A percentile compares a stretch with the other conserved stretches of the same genome.
Evolutionary conservation across 768 basidiomycete species (phyloP).

Genomic region (Mrakia gelida): DNA sequence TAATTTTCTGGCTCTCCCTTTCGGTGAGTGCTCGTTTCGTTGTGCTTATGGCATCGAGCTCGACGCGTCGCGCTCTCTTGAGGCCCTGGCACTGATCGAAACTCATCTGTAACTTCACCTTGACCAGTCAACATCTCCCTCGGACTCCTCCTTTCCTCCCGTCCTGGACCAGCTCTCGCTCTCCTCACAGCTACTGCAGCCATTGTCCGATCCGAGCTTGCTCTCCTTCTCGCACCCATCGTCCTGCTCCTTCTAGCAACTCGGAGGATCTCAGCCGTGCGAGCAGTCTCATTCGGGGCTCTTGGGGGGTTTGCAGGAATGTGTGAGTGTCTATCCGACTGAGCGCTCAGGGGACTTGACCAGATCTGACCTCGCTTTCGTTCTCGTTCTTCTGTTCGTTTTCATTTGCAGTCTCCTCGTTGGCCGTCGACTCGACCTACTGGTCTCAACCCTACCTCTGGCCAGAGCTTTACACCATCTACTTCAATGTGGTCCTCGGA

Average conservation of each 20-base stretch:
- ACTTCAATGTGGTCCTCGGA: slow-evolving; percentile 82
- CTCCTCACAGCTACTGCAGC: slow-evolving; percentile 64
- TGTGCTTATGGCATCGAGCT: slow-evolving; percentile 20
- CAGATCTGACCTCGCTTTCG: background rate
- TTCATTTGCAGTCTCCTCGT: slow-evolving; percentile 53
- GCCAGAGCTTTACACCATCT: slow-evolving; percentile 76
- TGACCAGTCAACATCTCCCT: slow-evolving; percentile 54
- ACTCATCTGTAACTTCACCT: background rate
- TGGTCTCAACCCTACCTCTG: slow-evolving; percentile 65
- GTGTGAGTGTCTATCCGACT: slow-evolving; percentile 39
- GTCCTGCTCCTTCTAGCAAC: slow-evolving; percentile 49
- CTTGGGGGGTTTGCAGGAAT: slow-evolving; percentile 33
- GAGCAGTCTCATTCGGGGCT: slow-evolving; percentile 15
- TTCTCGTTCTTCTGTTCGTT: background rate
- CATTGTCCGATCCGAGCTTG: slow-evolving; percentile 75
- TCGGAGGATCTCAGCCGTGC: slow-evolving; percentile 47
- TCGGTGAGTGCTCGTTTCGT: slow-evolving; percentile 54
- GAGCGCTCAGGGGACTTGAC: too few species aligned
- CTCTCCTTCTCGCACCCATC: slow-evolving; percentile 54
- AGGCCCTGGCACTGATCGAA: too few species aligned
- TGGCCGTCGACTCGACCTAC: slow-evolving; percentile 75
- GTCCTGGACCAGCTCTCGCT: slow-evolving; percentile 51
- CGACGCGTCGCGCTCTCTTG: slow-evolving; percentile 32
- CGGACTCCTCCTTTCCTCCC: slow-evolving; percentile 50
- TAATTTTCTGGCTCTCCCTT: slow-evolving; percentile 83